A percentile compares a stretch with the other conserved stretches of the same genome.
Conservation (phyloP, 2,329 filamentous ascomycete species). For the Onygena corvina region DNA sequence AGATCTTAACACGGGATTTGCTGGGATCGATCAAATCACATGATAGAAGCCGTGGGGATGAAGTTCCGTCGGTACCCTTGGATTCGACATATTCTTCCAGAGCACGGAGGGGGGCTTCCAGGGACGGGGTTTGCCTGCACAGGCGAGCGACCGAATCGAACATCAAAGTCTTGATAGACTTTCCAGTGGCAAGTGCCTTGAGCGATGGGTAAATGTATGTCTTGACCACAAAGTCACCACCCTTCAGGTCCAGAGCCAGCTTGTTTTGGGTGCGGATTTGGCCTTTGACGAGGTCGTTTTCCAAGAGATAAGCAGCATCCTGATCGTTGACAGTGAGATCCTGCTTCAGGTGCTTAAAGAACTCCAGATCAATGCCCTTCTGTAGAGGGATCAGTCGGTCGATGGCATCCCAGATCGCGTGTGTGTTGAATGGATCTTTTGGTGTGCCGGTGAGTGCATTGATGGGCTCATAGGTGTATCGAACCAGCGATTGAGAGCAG, state of each 20-base stretch:
- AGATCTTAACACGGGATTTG: conserved; percentile 17
- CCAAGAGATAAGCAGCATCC: conserved; percentile 6
- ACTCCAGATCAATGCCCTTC: conserved; percentile 3
- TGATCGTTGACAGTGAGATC: conserved; percentile 7
- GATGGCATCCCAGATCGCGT: conserved; percentile 3
- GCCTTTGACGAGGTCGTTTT: conserved; percentile 7
- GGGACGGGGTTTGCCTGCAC: conserved; percentile 4
- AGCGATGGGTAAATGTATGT: conserved; percentile 17
- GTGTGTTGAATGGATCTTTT: conserved; percentile 11
- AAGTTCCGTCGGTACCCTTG: not conserved
- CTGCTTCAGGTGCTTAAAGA: conserved; percentile 7
- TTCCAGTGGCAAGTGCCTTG: conserved; percentile 13
- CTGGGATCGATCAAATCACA: conserved; percentile 16
- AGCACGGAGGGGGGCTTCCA: not conserved
- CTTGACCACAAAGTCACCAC: conserved; percentile 13
- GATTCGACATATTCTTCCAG: conserved; percentile 7
- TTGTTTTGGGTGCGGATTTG: conserved; percentile 15
- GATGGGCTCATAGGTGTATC: conserved; percentile 10
- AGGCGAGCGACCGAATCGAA: conserved; percentile 6
- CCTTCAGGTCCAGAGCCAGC: conserved; percentile 16
- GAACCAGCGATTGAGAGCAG: conserved; percentile 11
- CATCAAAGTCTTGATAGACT: conserved; percentile 6
- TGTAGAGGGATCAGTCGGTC: not conserved
- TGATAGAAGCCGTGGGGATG: conserved; percentile 11
- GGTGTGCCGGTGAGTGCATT: conserved; percentile 5